Evolutionary conservation across 1,284 basidiomycete species (phyloP), one percentile per base, ranked within the genome.

Genomic region (Earliella scabrosa): DNA sequence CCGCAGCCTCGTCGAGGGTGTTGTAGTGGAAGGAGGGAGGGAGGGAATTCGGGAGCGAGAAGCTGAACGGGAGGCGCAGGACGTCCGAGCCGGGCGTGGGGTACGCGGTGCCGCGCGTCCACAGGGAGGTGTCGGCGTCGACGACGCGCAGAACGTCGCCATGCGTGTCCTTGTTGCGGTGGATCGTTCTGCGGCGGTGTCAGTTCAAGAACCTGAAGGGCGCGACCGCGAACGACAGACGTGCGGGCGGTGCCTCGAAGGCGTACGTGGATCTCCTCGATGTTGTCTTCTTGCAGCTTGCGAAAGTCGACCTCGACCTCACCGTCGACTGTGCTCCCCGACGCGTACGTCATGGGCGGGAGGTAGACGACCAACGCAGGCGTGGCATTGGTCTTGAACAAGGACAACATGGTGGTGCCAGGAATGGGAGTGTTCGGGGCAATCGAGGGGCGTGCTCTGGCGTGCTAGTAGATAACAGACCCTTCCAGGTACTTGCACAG

Each of bases 21-120:
- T 23, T 23, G 51, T 57, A 58, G 21, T 61, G 38, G 56, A 61
- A 68, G 8, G 68, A 68, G 0, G 68, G 66, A 0, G 63, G 65
- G 23, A 66, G 56, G 8, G 55, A 20, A 2, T 36, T 10, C 6
- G 64, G 64, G 3, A 70, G 63, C 2, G n/a, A 26, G 53, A 68
- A 62, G 8, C 44, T 21, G 50, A 68, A 70, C 3, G 65, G 68
- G 9, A 68, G 14, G 18, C 45, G 47, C 26, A 70, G 50, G 45
- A 57, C 41, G 45, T 64, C 47, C 1, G 61, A 52, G 21, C 51
- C 65, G 1, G 67, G 54, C 1, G 57, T 39, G 1, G 68, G 62
- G 32, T 62, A 66, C 1, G 46, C 39, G 27, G 45, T 21, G n/a
- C 62, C 54, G 5, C 60, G 56, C 4, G 55, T 54, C 68, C 68